Evolutionary conservation across 306 rosid species (phyloP).

Genomic region (Styphnolobium japonicum): DNA sequence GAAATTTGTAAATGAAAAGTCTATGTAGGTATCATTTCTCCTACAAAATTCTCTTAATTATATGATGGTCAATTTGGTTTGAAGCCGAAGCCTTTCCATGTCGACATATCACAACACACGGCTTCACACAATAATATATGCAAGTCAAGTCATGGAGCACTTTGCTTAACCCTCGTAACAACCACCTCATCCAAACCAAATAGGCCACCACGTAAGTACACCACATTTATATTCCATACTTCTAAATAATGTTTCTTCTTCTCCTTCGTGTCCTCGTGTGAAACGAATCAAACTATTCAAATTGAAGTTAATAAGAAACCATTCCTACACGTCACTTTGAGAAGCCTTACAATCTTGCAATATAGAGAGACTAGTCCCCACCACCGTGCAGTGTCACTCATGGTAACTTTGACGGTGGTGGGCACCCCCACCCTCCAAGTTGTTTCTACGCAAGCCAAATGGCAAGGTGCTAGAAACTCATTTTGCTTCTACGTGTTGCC

Average conservation of each 20-base stretch:
- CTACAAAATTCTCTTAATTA: too few species aligned
- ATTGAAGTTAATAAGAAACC: background rate
- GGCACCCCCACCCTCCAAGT: background rate
- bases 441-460: slow-evolving; percentile 6
- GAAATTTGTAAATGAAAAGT: too few species aligned
- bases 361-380: too few species aligned
- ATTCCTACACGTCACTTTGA: background rate
- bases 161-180: background rate
- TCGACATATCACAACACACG: background rate
- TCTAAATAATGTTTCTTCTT: background rate
- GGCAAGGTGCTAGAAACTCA: background rate
- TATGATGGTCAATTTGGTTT: background rate
- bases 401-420: background rate
- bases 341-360: too few species aligned
- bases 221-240: background rate
- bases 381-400: background rate
- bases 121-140: background rate
- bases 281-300: background rate
- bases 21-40: too few species aligned
- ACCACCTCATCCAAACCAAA: background rate
- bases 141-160: slow-evolving; percentile 1
- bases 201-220: background rate
- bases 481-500: background rate
- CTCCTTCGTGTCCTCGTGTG: background rate
- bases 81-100: background rate